These are phyloP conservation scores for Kwoniella dejecticola DNA, from an alignment of 768 basidiomycete genomes.

Conservation along the genomic window DNA sequence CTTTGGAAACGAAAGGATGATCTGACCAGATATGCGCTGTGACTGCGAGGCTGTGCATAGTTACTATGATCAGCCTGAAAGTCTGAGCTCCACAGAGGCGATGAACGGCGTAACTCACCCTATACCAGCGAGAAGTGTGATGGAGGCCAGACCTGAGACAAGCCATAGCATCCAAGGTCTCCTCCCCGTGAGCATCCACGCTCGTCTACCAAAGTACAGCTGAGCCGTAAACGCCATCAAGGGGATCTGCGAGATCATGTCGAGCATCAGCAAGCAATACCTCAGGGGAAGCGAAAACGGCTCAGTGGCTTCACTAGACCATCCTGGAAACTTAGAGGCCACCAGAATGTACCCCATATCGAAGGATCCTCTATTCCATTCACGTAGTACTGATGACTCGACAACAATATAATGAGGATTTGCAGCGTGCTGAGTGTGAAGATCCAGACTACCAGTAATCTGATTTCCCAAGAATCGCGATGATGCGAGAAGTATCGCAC, in stretches of 20 bases:
- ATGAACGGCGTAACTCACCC: too few relatives aligned
- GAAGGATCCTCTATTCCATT: slow-evolving; percentile 28
- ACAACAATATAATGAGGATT: slow-evolving; percentile 41
- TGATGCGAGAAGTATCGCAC: slow-evolving; percentile 32
- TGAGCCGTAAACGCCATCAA: slow-evolving; percentile 48
- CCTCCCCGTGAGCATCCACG: slow-evolving; percentile 36
- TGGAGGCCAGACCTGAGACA: slow-evolving; percentile 27
- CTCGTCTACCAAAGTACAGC: slow-evolving; percentile 46
- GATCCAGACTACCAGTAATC: slow-evolving; percentile 40
- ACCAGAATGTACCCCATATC: slow-evolving; percentile 50
- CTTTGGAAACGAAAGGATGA: slow-evolving; percentile 40
- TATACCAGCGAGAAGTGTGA: slow-evolving; percentile 36
- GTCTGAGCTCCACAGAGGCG: too few relatives aligned
- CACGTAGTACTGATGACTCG: slow-evolving; percentile 42
- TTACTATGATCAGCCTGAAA: background rate
- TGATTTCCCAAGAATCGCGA: slow-evolving; percentile 15
- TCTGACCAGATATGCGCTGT: slow-evolving; percentile 45
- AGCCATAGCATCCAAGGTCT: slow-evolving; percentile 37
- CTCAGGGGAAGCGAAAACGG: too few relatives aligned
- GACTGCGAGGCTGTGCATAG: slow-evolving; percentile 40
- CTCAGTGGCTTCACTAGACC: slow-evolving; percentile 50
- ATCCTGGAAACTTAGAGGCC: slow-evolving; percentile 48
- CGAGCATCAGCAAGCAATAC: too few relatives aligned
- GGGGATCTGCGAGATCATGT: slow-evolving; percentile 31
- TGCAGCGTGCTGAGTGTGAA: slow-evolving; percentile 35